These are phyloP conservation scores for Fusarium oligoseptatum DNA, from an alignment of 2,329 filamentous ascomycete genomes.

Conservation along the genomic window DNA sequence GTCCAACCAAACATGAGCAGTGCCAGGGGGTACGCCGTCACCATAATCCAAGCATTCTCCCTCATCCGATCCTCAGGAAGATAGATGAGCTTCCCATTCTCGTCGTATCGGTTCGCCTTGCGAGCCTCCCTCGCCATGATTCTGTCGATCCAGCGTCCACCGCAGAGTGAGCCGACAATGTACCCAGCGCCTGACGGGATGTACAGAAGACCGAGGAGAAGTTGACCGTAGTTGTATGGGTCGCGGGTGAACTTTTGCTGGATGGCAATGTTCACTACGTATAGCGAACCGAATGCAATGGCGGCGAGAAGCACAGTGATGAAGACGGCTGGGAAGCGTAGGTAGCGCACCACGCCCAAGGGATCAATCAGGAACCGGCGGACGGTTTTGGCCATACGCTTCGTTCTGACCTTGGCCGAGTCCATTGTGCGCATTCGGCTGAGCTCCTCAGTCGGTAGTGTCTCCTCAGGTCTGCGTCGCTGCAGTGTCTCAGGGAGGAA, in stretches of 20 bases:
- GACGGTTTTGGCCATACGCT: constrained; percentile 63
- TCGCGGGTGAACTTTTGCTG: constrained; percentile 75
- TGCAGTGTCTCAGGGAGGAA: constrained; percentile 76
- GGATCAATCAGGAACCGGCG: constrained; percentile 79
- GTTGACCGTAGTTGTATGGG: constrained; percentile 77
- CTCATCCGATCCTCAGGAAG: constrained; percentile 85
- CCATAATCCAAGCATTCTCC: constrained; percentile 84
- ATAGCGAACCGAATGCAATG: constrained; percentile 81
- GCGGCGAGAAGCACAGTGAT: constrained; percentile 81
- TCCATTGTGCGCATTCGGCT: constrained; percentile 71
- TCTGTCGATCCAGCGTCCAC: constrained; percentile 82
- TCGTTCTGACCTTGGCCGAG: constrained; percentile 70
- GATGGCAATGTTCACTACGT: constrained; percentile 82
- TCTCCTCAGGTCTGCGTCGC: constrained; percentile 45
- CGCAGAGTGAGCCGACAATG: constrained; percentile 74
- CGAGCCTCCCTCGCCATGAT: constrained; percentile 84
- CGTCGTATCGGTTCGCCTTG: constrained; percentile 77
- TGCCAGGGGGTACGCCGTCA: constrained; percentile 76
- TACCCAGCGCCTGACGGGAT: constrained; percentile 83
- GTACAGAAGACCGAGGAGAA: constrained; percentile 82
- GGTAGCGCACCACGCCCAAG: constrained; percentile 75
- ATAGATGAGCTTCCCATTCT: constrained; percentile 74
- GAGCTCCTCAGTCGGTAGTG: constrained; percentile 34
- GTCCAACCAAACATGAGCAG: constrained; percentile 86
- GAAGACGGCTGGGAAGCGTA: constrained; percentile 79